phyloP scores from a whole-genome alignment of 164 flowering plant species.

The Nelumbo lutea region DNA sequence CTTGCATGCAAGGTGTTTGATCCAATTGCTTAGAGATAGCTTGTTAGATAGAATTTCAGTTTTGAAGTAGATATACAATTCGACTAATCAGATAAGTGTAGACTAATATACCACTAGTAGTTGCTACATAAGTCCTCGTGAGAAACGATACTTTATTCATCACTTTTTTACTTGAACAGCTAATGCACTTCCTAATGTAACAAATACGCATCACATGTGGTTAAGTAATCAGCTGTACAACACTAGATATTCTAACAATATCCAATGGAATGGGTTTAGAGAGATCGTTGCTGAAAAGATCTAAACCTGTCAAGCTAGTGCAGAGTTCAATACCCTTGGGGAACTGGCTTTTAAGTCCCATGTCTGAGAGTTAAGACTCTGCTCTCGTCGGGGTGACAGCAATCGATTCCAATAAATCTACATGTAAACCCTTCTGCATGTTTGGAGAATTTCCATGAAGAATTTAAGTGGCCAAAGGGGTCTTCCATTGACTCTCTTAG shows the following conservation, averaged over 20 bases:
- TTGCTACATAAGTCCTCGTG: no score
- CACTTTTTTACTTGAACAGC: no score
- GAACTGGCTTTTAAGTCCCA: conserved; percentile 51
- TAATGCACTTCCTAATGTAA: no score
- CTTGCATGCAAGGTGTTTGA: no score
- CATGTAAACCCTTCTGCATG: conserved; percentile 44
- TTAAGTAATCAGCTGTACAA: no score
- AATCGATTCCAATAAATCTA: conserved; percentile 44
- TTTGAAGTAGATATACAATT: no score
- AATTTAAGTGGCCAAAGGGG: conserved; percentile 26
- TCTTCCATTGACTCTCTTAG: conserved; percentile 37
- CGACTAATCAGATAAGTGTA: no score
- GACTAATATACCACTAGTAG: no score
- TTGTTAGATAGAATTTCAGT: no score
- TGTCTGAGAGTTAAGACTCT: conserved; percentile 41
- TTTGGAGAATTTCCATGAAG: conserved; percentile 36
- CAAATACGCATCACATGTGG: no score
- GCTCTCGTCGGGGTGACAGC: conserved; percentile 44
- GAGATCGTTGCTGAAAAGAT: conserved; percentile 46
- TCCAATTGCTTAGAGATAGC: no score
- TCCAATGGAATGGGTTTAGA: conserved; percentile 39
- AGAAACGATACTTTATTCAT: no score
- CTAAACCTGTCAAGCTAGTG: conserved; percentile 44
- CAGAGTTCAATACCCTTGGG: conserved; percentile 45
- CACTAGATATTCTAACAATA: conserved; percentile 23